These are phyloP conservation scores for Leishmania guyanensis DNA, from an alignment of 208 protist genomes.

Conservation along the genomic window DNA sequence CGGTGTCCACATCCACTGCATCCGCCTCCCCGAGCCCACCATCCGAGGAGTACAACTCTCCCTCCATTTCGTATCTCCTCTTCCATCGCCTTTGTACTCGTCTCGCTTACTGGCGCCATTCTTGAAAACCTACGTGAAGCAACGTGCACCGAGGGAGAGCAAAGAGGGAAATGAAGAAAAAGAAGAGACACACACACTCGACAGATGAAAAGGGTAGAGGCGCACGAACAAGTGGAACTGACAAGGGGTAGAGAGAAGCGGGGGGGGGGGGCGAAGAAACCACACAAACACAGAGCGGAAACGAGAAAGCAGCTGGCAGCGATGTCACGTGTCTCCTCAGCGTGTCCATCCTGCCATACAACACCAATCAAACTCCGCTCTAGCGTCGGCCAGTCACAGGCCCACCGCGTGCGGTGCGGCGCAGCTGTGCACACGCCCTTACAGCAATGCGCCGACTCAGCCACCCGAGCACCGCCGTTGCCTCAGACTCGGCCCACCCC, in stretches of 20 bases:
- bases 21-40: neutral
- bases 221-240: neutral
- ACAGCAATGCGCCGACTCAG: conserved; percentile 2
- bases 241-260: neutral
- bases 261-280: neutral
- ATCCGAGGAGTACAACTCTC: neutral
- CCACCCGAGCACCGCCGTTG: neutral
- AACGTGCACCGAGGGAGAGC: neutral
- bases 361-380: neutral
- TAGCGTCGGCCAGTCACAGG: neutral
- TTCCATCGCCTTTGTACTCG: neutral
- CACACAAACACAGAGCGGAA: neutral
- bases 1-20: neutral
- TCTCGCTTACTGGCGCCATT: neutral
- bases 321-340: neutral
- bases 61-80: too few relatives aligned
- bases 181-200: neutral
- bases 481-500: neutral
- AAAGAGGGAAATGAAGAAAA: neutral
- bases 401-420: neutral
- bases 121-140: neutral
- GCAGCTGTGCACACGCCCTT: neutral
- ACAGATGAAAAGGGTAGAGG: neutral
- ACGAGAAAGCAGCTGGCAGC: neutral
- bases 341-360: neutral